These are phyloP conservation scores for Talaromyces sp. DNA, from an alignment of 2,329 filamentous ascomycete species.

Conservation along the genomic window DNA sequence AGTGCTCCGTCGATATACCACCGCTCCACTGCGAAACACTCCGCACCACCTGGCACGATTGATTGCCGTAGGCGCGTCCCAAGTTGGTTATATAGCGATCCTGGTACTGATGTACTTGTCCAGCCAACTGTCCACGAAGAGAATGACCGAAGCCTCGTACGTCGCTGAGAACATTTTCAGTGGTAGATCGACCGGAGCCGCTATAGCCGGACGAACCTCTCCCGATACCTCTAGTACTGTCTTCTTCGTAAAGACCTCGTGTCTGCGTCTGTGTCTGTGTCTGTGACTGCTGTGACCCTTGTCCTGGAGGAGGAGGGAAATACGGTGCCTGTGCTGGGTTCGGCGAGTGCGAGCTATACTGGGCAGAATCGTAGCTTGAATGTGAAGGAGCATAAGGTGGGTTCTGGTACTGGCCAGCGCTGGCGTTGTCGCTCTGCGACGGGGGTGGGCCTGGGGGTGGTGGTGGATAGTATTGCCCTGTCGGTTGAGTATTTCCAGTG, in stretches of 20 bases:
- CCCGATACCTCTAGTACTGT: conserved; percentile 31
- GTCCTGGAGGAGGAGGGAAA: conserved; percentile 41
- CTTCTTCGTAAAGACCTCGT: conserved; percentile 33
- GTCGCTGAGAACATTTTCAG: conserved; percentile 37
- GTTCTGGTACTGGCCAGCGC: conserved; percentile 5
- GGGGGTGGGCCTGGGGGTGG: conserved; percentile 37
- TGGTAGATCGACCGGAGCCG: conserved; percentile 23
- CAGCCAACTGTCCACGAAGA: conserved; percentile 29
- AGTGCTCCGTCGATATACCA: conserved; percentile 77
- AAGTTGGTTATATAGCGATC: conserved; percentile 29
- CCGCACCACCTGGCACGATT: conserved; percentile 54
- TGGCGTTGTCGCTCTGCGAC: conserved; percentile 5
- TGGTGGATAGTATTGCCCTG: conserved; percentile 37
- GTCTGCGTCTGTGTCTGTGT: conserved; percentile 33
- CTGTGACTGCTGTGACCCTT: conserved; percentile 32
- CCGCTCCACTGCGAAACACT: conserved; percentile 97
- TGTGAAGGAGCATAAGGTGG: not conserved
- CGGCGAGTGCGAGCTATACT: conserved; percentile 8
- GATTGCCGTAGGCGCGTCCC: conserved; percentile 27
- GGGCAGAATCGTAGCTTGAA: conserved; percentile 4
- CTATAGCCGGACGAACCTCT: conserved; percentile 2
- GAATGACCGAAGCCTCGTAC: conserved; percentile 37
- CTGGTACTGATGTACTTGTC: conserved; percentile 45
- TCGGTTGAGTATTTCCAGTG: not conserved
- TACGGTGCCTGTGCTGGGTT: conserved; percentile 31